Conservation (phyloP, 768 basidiomycete species). For the Galerina sulciceps region DNA sequence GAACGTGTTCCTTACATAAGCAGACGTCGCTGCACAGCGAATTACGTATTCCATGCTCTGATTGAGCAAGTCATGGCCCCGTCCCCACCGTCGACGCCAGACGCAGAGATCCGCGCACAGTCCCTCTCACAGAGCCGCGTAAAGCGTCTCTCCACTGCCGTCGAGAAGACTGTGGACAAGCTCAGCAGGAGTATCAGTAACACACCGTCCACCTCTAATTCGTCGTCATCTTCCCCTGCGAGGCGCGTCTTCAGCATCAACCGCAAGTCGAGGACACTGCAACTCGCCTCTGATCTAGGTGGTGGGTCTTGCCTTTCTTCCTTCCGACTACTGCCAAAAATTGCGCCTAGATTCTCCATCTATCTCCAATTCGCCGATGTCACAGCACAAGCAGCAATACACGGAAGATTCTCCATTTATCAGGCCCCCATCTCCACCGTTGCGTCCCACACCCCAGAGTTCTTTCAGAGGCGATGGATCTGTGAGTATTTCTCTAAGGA, state of each 20-base stretch:
- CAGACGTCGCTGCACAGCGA: neutral
- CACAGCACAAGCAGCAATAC: conserved; percentile 26
- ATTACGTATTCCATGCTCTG: conserved; percentile 18
- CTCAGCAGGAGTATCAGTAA: conserved; percentile 62
- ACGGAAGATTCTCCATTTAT: conserved; percentile 62
- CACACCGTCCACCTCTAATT: conserved; percentile 35
- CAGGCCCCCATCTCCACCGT: conserved; percentile 69
- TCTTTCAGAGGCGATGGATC: conserved; percentile 74
- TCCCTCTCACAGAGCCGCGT: conserved; percentile 47
- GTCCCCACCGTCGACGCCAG: conserved; percentile 7
- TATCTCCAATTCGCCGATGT: conserved; percentile 27
- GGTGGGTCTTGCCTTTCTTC: neutral
- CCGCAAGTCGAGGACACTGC: conserved; percentile 54
- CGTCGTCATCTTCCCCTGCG: conserved; percentile 39
- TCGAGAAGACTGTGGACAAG: conserved; percentile 66
- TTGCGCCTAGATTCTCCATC: conserved; percentile 11
- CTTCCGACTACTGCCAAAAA: neutral
- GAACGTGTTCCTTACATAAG: conserved; percentile 39
- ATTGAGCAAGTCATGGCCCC: conserved; percentile 13
- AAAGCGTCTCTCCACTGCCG: conserved; percentile 53
- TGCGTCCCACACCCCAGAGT: conserved; percentile 46
- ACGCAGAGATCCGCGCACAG: no score
- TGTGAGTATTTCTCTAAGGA: conserved; percentile 38
- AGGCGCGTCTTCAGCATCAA: conserved; percentile 61
- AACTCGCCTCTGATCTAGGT: conserved; percentile 39